A percentile compares a stretch with the other conserved stretches of the same genome.
Evolutionary conservation across 2,329 filamentous ascomycete species (phyloP).

Genomic region (Gaeumannomyces sp.): DNA sequence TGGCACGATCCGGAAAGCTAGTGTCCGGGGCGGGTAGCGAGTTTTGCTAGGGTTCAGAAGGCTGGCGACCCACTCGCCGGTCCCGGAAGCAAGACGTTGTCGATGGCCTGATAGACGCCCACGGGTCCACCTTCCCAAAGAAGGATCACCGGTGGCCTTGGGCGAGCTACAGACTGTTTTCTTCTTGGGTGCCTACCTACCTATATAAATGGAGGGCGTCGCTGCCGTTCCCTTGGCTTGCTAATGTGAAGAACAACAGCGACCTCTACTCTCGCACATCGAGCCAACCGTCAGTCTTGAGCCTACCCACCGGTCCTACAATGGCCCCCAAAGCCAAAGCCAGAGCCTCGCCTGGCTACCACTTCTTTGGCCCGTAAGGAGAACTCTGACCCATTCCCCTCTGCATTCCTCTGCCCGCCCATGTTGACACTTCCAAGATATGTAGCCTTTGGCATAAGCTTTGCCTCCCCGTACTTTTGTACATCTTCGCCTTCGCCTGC

Average conservation of each 20-base stretch:
- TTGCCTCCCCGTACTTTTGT: conserved; percentile 76
- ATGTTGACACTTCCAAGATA: conserved; percentile 40
- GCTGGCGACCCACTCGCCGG: neutral
- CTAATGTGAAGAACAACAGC: neutral
- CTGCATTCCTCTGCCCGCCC: too few relatives aligned
- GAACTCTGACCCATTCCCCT: too few relatives aligned
- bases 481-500: conserved; percentile 76
- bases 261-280: too few relatives aligned
- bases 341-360: too few relatives aligned
- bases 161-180: neutral
- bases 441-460: conserved; percentile 71
- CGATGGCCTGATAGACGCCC: neutral
- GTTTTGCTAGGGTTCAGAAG: neutral
- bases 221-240: neutral
- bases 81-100: neutral
- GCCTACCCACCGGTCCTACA: too few relatives aligned
- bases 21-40: too few relatives aligned
- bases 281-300: too few relatives aligned
- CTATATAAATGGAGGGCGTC: neutral
- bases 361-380: too few relatives aligned
- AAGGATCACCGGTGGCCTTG: neutral
- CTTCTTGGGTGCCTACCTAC: too few relatives aligned
- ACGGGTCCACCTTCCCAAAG: neutral
- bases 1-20: too few relatives aligned
- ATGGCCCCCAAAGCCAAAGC: too few relatives aligned